A percentile compares a stretch with the other conserved stretches of the same genome.
These are phyloP conservation scores for Botrytis fabae DNA, from an alignment of 2,329 filamentous ascomycete species.

Conservation along the genomic window DNA sequence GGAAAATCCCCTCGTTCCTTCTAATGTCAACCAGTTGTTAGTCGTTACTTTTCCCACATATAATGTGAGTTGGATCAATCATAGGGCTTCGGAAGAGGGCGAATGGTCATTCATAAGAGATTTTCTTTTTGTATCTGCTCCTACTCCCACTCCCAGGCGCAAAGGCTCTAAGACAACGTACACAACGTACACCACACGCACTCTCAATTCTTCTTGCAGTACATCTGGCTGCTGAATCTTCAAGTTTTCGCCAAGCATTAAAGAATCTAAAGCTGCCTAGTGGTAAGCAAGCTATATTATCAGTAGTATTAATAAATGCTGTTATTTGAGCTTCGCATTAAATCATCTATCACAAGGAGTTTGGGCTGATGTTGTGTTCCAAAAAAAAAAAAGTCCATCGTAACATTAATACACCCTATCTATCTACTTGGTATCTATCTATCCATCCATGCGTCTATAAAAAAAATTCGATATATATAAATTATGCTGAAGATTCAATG, in stretches of 20 bases:
- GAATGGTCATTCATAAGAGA: too few relatives aligned
- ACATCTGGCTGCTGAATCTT: background rate
- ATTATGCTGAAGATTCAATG: conserved; percentile 8
- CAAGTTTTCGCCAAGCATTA: background rate
- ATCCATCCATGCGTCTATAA: background rate
- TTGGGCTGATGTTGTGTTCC: too few relatives aligned
- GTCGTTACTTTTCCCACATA: background rate
- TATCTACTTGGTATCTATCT: background rate
- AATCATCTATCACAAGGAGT: background rate
- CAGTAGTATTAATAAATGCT: background rate
- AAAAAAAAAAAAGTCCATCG: background rate
- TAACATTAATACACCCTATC: background rate
- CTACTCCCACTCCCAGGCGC: too few relatives aligned
- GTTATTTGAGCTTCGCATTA: background rate
- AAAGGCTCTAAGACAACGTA: too few relatives aligned
- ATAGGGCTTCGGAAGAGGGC: too few relatives aligned
- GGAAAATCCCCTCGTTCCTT: background rate
- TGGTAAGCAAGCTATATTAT: background rate
- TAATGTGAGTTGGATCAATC: too few relatives aligned
- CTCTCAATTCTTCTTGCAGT: background rate
- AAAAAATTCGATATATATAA: background rate
- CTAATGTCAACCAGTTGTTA: background rate
- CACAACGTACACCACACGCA: too few relatives aligned
- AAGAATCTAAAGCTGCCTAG: background rate
- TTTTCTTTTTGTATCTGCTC: too few relatives aligned